Base-by-base conservation (phyloP, 306 rosid genomes). In the Alnus glutinosa region DNA sequence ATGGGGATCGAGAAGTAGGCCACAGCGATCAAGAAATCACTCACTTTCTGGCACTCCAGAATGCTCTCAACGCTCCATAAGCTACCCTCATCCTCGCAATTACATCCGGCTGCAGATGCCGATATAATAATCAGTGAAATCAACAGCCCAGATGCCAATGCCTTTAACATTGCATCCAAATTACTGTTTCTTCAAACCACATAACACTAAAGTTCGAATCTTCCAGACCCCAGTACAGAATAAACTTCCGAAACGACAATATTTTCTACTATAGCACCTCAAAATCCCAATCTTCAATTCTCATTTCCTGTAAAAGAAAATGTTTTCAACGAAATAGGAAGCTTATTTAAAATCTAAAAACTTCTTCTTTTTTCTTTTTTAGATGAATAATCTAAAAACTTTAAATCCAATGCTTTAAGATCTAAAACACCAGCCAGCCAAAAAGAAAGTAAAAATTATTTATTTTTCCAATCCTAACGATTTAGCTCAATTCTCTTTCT, bases 1-100 rank as follows among this genome's bases (percentile, higher is more conserved):
- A 96, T 87, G 49, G 99, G 99, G 70, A 96, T 96, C 10, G 99
- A 96, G 72, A 96, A 96, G 86, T 96, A 96, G 77, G 99, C 99
- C 81, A 96, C 98, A 6, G 98, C 98, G 78, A 96, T 96, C 74
- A 96, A 88, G 96, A 96, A 93, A 87, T 96, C 99, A 55, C 99
- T 81, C 83, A 96, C 97, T 79, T 97, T 87, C 86, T 96, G 99
- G 79, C 97, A 89, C 82, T 96, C 98, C 58, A 96, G 78, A 83
- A 96, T 91, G 88, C 88, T 93, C 68, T 96, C 99, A 51, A 90
- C 79, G 82, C 89, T 89, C 99, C 98, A 93, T 55, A 89, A 84
- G 87, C 93, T 90, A 32, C 94, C 87, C 79, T 96, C 97, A 59
- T 96, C 98, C 5, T 96, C 99, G 78, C 99, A 96, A 83, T 93